Base-by-base conservation (phyloP, 495 filamentous ascomycete genomes). In the Xeromyces bisporus region DNA sequence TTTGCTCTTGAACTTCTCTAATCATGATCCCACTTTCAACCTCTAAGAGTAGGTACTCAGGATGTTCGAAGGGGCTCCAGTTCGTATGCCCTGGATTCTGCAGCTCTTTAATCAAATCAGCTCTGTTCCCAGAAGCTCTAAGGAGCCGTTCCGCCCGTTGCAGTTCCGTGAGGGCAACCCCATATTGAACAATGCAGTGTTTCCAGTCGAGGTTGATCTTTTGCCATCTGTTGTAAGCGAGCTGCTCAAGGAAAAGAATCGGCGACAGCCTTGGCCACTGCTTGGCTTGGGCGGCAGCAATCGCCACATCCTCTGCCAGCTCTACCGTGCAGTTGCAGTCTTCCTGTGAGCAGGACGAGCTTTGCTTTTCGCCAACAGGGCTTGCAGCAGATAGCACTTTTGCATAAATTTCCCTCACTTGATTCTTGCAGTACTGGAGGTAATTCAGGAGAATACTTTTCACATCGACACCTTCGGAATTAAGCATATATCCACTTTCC, bases 11-110 rank as follows among this genome's bases (percentile, higher is more conserved):
- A 0, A 71, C 68, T 11, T 56, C 46, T 1, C 77, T 69, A 21
- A 82, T 75, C 7, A 67, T 43, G 12, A 84, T 53, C 13, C 67
- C 60, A 18, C 62, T 67, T 26, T 84, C 77, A 12, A 79, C 47
- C 34, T 80, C 72, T 0, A 84, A 39, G 5, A 82, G 50, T 1
- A 80, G 43, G 38, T 51, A 69, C 17, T 81, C 74, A 0, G 73
- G 66, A 26, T 56, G 51, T 0, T 57, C 31, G 5, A 41, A n/a
- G 0, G 67, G 66, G 20, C 62, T 36, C 65, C 70, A 74, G 25
- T 66, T 63, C 10, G 45, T 40, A 41, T 71, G 62, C 1, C 69
- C 70, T 4, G 29, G 18, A 40, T 77, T 76, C 1, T 15, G 18
- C 0, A 70, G 26, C 38, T 79, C 75, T n/a, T n/a, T n/a, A n/a